Evolutionary conservation across 257 asterid species (phyloP).

Genomic region (Nyctanthes arbortristis): DNA sequence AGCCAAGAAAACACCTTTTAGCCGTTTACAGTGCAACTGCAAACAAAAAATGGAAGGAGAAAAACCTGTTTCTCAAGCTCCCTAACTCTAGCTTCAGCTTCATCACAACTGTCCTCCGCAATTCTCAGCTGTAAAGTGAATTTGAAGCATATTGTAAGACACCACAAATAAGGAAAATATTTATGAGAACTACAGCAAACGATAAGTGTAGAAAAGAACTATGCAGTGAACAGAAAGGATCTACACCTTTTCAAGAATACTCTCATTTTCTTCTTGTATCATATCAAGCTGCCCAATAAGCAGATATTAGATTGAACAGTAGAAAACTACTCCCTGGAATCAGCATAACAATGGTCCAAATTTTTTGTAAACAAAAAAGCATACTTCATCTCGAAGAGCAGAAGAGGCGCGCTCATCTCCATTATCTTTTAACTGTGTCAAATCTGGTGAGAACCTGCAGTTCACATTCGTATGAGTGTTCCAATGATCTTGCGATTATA

Average conservation of each 20-base stretch:
- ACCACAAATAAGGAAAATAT: constrained; percentile 20
- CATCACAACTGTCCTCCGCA: constrained; percentile 74
- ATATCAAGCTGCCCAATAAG: constrained; percentile 72
- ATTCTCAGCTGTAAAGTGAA: constrained; percentile 64
- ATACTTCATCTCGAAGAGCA: constrained; percentile 85
- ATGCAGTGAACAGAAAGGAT: constrained; percentile 17
- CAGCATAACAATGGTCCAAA: constrained; percentile 8
- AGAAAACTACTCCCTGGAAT: not conserved
- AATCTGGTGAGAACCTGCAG: constrained; percentile 81
- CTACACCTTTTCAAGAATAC: constrained; percentile 70
- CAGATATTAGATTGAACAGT: constrained; percentile 37
- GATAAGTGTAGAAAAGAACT: not conserved
- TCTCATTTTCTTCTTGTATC: constrained; percentile 96
- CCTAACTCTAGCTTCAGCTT: constrained; percentile 86
- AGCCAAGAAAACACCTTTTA: constrained; percentile 17
- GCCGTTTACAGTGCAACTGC: constrained; percentile 3
- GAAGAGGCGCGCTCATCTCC: constrained; percentile 77
- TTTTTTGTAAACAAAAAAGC: constrained; percentile 12
- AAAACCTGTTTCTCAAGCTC: constrained; percentile 97
- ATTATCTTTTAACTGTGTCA: constrained; percentile 54
- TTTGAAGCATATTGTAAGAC: constrained; percentile 26
- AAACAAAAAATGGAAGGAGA: constrained; percentile 20
- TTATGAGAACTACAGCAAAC: constrained; percentile 20
- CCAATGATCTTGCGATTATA: constrained; percentile 11
- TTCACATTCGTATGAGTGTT: constrained; percentile 20